phyloP scores from a whole-genome alignment of 768 basidiomycete species.

The Boletus rufocinnamomeus region DNA sequence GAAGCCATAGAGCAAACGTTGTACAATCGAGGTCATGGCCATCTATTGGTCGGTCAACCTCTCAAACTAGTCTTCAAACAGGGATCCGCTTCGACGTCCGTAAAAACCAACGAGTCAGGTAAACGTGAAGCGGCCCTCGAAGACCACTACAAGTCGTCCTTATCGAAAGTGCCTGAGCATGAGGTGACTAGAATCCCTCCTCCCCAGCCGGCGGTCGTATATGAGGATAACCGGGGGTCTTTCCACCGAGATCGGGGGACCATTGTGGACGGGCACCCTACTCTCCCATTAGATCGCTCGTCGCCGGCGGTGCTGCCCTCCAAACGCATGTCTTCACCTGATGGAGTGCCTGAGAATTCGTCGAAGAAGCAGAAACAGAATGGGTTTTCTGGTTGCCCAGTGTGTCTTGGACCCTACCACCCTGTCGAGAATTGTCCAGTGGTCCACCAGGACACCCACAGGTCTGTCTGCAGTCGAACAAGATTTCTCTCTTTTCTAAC shows the following conservation, averaged over 20 bases:
- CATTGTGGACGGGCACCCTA: not conserved
- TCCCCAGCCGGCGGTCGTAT: not conserved
- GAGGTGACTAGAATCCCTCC: not conserved
- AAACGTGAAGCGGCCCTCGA: not conserved
- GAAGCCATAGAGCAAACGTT: slow-evolving; percentile 69
- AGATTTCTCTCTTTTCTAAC: slow-evolving; percentile 7
- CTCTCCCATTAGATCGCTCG: not conserved
- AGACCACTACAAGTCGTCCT: not conserved
- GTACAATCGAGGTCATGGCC: slow-evolving; percentile 51
- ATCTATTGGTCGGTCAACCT: slow-evolving; percentile 65
- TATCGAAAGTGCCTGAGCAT: slow-evolving; percentile 3
- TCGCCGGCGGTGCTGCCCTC: slow-evolving; percentile 23
- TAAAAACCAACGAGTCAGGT: slow-evolving; percentile 12
- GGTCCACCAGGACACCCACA: slow-evolving; percentile 51
- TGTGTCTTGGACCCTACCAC: slow-evolving; percentile 53
- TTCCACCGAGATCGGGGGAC: not conserved
- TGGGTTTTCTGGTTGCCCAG: slow-evolving; percentile 38
- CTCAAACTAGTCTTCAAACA: slow-evolving; percentile 50
- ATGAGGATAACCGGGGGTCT: not conserved
- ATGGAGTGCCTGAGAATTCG: slow-evolving; percentile 23
- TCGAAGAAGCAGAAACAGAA: slow-evolving; percentile 43
- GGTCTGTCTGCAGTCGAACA: slow-evolving; percentile 39
- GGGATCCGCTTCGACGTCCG: slow-evolving; percentile 13
- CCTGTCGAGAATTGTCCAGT: slow-evolving; percentile 56
- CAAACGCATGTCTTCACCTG: slow-evolving; percentile 41